Evolutionary conservation across 2,329 filamentous ascomycete species (phyloP).

Genomic region (Dactylellina haptotyla): DNA sequence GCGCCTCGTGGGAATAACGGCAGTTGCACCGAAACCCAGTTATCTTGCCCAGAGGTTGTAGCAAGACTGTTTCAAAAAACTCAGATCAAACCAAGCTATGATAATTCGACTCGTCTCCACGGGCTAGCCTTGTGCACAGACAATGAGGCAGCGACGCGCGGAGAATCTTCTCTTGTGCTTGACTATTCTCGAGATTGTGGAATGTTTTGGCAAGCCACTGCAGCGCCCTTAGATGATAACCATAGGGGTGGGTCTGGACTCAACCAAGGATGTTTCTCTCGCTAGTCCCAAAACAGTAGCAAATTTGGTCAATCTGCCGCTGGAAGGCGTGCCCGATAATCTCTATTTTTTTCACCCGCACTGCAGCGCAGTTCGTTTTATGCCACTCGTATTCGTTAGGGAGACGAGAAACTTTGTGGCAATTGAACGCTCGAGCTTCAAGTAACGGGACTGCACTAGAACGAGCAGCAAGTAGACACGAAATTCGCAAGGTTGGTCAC

Average conservation of each 20-base stretch:
- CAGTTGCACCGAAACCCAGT: neutral
- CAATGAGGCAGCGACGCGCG: neutral
- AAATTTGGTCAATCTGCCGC: constrained; percentile 41
- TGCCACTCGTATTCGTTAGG: constrained; percentile 9
- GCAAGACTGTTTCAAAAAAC: constrained; percentile 20
- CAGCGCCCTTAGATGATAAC: too few relatives aligned
- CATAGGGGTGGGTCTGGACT: neutral
- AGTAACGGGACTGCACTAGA: too few relatives aligned
- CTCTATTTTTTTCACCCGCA: constrained; percentile 1
- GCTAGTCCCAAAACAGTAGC: constrained; percentile 34
- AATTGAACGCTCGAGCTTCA: neutral
- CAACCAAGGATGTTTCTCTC: neutral
- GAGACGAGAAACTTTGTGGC: neutral
- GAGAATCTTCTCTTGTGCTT: neutral
- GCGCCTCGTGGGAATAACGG: constrained; percentile 2
- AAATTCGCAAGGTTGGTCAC: too few relatives aligned
- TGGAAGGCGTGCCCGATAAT: constrained; percentile 8
- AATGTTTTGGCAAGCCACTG: neutral
- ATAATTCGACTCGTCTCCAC: neutral
- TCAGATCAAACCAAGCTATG: neutral
- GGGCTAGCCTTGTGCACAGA: constrained; percentile 25
- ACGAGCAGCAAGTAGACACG: too few relatives aligned
- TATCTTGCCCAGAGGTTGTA: neutral
- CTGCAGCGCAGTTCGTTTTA: constrained; percentile 40
- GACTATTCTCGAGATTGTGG: neutral